A percentile compares a stretch with the other conserved stretches of the same genome.
These are phyloP conservation scores for Obelidium mucronatum DNA, from an alignment of 192 early-diverging fungal species.

Conservation along the genomic window DNA sequence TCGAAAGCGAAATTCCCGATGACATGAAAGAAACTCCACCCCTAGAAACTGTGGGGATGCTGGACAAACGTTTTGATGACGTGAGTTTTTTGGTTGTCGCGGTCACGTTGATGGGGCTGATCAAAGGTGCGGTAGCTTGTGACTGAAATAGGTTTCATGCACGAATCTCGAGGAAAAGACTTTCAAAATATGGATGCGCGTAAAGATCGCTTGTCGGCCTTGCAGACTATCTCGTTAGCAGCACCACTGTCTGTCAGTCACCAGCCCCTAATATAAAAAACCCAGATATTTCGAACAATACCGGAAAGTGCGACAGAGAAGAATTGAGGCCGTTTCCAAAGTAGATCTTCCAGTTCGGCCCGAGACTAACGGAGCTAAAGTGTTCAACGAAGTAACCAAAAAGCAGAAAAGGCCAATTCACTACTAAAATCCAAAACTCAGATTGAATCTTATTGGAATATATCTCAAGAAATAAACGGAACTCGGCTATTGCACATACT, in stretches of 20 bases:
- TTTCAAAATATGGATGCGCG: slow-evolving; percentile 52
- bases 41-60: slow-evolving; percentile 47
- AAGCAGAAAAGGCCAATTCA: too few relatives aligned
- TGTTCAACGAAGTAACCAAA: slow-evolving; percentile 53
- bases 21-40: slow-evolving; percentile 54
- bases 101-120: too few relatives aligned
- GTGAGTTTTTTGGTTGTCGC: slow-evolving; percentile 24
- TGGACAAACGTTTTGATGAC: slow-evolving; percentile 60
- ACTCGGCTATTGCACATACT: slow-evolving; percentile 37
- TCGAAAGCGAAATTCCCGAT: slow-evolving; percentile 58
- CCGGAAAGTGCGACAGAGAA: slow-evolving; percentile 47
- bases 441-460: slow-evolving; percentile 50
- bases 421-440: slow-evolving; percentile 19
- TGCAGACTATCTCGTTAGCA: slow-evolving; percentile 42
- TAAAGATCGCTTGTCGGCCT: slow-evolving; percentile 46
- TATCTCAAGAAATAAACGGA: slow-evolving; percentile 39
- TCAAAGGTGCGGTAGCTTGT: slow-evolving; percentile 48
- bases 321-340: slow-evolving; percentile 43
- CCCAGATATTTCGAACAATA: slow-evolving; percentile 52
- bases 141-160: slow-evolving; percentile 47
- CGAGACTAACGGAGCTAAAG: slow-evolving; percentile 23
- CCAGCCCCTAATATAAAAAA: neutral
- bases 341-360: slow-evolving; percentile 41
- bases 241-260: neutral
- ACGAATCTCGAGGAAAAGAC: slow-evolving; percentile 53